phyloP scores from a whole-genome alignment of 2,329 filamentous ascomycete species.

The Fusarium sp. region DNA sequence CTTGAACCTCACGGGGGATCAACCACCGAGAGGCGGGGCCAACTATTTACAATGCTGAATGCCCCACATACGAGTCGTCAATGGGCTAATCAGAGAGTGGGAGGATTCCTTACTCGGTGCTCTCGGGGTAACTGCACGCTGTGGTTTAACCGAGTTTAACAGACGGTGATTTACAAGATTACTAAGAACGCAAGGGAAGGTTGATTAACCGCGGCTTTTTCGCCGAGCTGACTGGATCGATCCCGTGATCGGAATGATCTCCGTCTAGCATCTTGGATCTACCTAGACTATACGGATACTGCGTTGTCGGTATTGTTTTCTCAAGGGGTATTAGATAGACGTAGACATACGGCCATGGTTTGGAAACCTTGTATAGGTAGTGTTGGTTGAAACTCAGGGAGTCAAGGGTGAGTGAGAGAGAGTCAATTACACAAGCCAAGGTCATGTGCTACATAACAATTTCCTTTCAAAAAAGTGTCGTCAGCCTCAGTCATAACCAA shows the following conservation, averaged over 20 bases:
- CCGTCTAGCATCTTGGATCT: neutral
- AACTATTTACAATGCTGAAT: neutral
- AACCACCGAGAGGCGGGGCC: neutral
- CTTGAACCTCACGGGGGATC: neutral
- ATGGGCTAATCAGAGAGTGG: neutral
- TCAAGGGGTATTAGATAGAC: neutral
- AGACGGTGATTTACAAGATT: neutral
- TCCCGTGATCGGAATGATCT: neutral
- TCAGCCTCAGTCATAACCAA: neutral
- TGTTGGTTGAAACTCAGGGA: neutral
- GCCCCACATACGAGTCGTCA: neutral
- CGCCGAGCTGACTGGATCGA: neutral
- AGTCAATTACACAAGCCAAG: neutral
- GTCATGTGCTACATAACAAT: too few relatives aligned
- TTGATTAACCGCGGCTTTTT: neutral
- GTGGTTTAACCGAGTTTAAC: neutral
- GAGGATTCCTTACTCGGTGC: neutral
- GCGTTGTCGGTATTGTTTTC: neutral
- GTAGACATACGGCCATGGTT: neutral
- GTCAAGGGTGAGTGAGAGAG: neutral
- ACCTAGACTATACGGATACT: neutral
- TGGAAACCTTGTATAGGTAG: neutral
- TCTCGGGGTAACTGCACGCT: neutral
- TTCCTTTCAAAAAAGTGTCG: neutral
- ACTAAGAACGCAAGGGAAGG: neutral